Percentiles rank a stretch among this genome's conserved stretches.
Evolutionary conservation across 208 protist genomes (phyloP).

Genomic region (Leishmania tropica): DNA sequence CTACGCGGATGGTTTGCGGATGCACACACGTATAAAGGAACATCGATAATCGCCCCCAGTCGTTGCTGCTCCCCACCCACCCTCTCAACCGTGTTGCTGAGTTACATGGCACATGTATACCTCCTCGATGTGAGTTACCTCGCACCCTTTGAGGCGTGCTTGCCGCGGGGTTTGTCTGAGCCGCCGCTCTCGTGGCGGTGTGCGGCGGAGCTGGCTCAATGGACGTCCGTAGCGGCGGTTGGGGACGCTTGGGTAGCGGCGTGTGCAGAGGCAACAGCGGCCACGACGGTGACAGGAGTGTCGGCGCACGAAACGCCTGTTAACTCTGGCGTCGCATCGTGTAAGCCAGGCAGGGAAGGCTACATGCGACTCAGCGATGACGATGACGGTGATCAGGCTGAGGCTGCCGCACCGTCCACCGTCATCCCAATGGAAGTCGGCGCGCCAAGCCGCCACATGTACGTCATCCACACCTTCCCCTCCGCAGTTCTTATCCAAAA

Average conservation of each 20-base stretch:
- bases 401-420: neutral
- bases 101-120: conserved; percentile 36
- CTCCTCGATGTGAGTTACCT: conserved; percentile 34
- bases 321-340: neutral
- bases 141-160: neutral
- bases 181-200: conserved; percentile 34
- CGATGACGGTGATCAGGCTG: neutral
- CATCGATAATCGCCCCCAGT: neutral
- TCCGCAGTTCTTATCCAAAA: neutral
- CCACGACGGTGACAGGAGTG: neutral
- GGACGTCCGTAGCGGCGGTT: conserved; percentile 16
- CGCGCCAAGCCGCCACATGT: neutral
- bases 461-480: conserved; percentile 10
- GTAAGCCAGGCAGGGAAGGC: neutral
- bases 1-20: neutral
- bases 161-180: neutral
- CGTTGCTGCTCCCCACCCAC: neutral
- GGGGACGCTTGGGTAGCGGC: conserved; percentile 19
- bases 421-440: neutral
- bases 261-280: neutral
- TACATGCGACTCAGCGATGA: neutral
- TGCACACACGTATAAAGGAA: neutral
- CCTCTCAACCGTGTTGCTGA: neutral
- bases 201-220: conserved; percentile 36
- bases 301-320: neutral